Conservation (phyloP, 2,329 filamentous ascomycete genomes). For the Cercospora sp. region DNA sequence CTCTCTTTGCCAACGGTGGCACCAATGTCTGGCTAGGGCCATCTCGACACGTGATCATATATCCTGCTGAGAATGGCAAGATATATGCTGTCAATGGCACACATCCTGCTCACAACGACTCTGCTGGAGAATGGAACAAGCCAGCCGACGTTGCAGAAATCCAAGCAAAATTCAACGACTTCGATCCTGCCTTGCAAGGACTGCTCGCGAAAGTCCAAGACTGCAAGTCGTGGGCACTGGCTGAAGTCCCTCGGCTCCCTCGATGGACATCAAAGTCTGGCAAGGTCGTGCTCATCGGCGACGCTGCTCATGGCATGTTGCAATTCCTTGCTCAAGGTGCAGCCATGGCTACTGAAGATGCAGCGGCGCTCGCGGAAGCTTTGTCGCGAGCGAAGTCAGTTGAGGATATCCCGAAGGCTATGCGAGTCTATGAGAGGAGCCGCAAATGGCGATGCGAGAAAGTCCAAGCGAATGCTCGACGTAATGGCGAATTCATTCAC, state of each 20-base stretch:
- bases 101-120: slow-evolving; percentile 10
- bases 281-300: slow-evolving; percentile 5
- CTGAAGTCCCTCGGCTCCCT: slow-evolving; percentile 3
- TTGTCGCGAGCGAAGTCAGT: not conserved
- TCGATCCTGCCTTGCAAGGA: slow-evolving; percentile 9
- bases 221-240: slow-evolving; percentile 13
- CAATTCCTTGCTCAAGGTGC: slow-evolving; percentile 15
- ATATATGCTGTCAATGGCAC: slow-evolving; percentile 10
- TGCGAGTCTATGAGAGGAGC: slow-evolving; percentile 6
- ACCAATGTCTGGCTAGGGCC: slow-evolving; percentile 10
- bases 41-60: slow-evolving; percentile 13
- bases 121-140: slow-evolving; percentile 14
- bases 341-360: slow-evolving; percentile 13
- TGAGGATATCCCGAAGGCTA: slow-evolving; percentile 4
- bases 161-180: slow-evolving; percentile 7
- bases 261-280: slow-evolving; percentile 13
- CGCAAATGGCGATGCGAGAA: slow-evolving; percentile 17
- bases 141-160: slow-evolving; percentile 8
- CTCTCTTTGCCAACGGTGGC: not conserved
- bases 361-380: not conserved
- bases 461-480: slow-evolving; percentile 10
- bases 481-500: slow-evolving; percentile 13
- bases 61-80: slow-evolving; percentile 7
- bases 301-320: slow-evolving; percentile 13
- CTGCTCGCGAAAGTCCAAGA: slow-evolving; percentile 3